Evolutionary conservation across 768 basidiomycete genomes (phyloP), one percentile per base, ranked within the genome.

Genomic region (Postia placenta): DNA sequence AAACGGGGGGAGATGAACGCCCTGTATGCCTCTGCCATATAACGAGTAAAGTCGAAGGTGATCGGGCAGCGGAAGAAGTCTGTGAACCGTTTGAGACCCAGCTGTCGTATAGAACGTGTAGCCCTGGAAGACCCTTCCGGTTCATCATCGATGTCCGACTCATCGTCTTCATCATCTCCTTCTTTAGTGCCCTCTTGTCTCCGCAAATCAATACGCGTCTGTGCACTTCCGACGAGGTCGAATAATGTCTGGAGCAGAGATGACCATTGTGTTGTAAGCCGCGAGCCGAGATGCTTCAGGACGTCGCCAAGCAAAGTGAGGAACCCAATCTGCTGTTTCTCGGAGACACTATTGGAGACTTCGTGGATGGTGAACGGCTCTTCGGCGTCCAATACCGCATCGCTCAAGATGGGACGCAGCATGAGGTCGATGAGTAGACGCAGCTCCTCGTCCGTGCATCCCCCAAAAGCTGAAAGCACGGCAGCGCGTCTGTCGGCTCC

Each of bases 1-100:
- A 99, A 73, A 5, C 96, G 87, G 0, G 95, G 93, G 0, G 85
- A 80, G 57, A 98, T 86, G 69, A 90, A 79, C 0, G 78, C 68
- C 1, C 70, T 50, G 68, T 91, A 97, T 7, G 81, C 77, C 5
- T 74, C 68, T 3, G 69, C 65, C 60, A 98, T 71, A 64, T 83
- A 94, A 0, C 81, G 76, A 0, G 71, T 60, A 62, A 86, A 95
- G 64, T 95, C 80, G 63, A 92, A 96, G 0, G 62, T 58, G 22
- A 83, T 75, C 0, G 86, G 80, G 35, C 74, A 74, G 12, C 82
- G 79, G 78, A 92, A 92, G 70, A 97, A 95, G 60, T 94, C 89
- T 1, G 84, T 80, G 30, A 97, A 68, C 11, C 94, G 81, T 64
- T 90, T 91, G 44, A 97, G 66, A 7, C 92, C 93, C 1, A 87